Evolutionary conservation across 1,284 basidiomycete species (phyloP).

Genomic region (Apiotrichum gamsii): DNA sequence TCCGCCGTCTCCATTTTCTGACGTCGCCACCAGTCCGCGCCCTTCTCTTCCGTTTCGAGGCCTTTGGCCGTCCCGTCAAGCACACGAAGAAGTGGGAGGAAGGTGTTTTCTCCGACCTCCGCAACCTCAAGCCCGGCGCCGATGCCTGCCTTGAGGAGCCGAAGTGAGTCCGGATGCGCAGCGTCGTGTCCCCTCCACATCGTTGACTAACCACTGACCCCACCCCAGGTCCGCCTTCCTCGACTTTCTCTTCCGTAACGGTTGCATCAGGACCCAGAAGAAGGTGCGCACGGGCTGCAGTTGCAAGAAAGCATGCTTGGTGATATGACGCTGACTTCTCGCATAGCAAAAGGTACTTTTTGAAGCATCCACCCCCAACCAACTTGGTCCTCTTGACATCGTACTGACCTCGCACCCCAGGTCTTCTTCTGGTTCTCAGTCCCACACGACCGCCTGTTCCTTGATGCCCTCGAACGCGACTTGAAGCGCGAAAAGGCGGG

Average conservation of each 20-base stretch:
- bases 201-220: background rate
- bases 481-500: constrained; percentile 87
- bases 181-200: background rate
- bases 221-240: constrained; percentile 54
- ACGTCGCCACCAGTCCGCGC: constrained; percentile 77
- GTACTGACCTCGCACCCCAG: constrained; percentile 19
- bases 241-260: constrained; percentile 85
- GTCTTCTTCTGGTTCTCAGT: constrained; percentile 84
- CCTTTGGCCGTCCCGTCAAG: constrained; percentile 56
- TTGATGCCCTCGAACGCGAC: constrained; percentile 87
- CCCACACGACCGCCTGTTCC: constrained; percentile 88
- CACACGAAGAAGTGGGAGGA: constrained; percentile 57
- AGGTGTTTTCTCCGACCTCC: constrained; percentile 81
- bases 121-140: constrained; percentile 82
- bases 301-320: too few species aligned
- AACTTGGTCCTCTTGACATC: background rate
- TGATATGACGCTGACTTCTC: constrained; percentile 1
- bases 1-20: constrained; percentile 46
- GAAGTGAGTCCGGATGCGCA: too few species aligned
- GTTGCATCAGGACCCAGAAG: constrained; percentile 91
- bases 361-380: background rate
- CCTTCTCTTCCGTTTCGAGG: constrained; percentile 80
- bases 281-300: constrained; percentile 90
- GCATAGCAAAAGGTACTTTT: constrained; percentile 29
- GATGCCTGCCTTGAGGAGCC: constrained; percentile 88